These are phyloP conservation scores for Penicillium expansum DNA, from an alignment of 2,329 filamentous ascomycete species.

Conservation along the genomic window DNA sequence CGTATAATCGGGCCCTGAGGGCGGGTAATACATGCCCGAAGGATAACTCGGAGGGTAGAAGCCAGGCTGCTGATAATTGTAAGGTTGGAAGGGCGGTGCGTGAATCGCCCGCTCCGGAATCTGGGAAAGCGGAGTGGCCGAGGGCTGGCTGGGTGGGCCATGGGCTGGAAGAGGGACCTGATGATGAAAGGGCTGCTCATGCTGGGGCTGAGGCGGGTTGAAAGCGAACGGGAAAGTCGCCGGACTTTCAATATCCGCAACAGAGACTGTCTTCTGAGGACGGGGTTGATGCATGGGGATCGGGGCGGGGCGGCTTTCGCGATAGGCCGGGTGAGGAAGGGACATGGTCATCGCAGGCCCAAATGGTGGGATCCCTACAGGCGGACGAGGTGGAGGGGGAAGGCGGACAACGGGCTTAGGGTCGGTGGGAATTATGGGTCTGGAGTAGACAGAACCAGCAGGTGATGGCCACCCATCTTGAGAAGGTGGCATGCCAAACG, in stretches of 20 bases:
- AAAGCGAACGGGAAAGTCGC: slow-evolving; percentile 58
- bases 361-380: slow-evolving; percentile 25
- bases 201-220: slow-evolving; percentile 61
- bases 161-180: slow-evolving; percentile 78
- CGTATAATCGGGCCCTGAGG: slow-evolving; percentile 39
- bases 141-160: slow-evolving; percentile 64
- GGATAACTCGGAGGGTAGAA: slow-evolving; percentile 60
- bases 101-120: slow-evolving; percentile 92
- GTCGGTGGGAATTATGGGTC: slow-evolving; percentile 60
- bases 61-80: slow-evolving; percentile 57
- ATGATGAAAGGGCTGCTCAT: slow-evolving; percentile 88
- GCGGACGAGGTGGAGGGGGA: slow-evolving; percentile 58
- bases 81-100: slow-evolving; percentile 83
- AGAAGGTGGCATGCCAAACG: slow-evolving; percentile 64
- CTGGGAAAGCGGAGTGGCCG: slow-evolving; percentile 80
- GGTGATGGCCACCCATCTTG: slow-evolving; percentile 78
- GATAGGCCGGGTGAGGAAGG: slow-evolving; percentile 55
- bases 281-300: slow-evolving; percentile 89
- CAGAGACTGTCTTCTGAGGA: slow-evolving; percentile 89
- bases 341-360: slow-evolving; percentile 24
- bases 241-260: slow-evolving; percentile 88
- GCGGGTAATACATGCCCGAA: slow-evolving; percentile 68
- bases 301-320: slow-evolving; percentile 59
- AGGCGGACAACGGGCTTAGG: slow-evolving; percentile 76
- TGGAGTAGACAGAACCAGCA: slow-evolving; percentile 71